Evolutionary conservation across 768 basidiomycete genomes (phyloP).

Genomic region (Mycena albidolilacea): DNA sequence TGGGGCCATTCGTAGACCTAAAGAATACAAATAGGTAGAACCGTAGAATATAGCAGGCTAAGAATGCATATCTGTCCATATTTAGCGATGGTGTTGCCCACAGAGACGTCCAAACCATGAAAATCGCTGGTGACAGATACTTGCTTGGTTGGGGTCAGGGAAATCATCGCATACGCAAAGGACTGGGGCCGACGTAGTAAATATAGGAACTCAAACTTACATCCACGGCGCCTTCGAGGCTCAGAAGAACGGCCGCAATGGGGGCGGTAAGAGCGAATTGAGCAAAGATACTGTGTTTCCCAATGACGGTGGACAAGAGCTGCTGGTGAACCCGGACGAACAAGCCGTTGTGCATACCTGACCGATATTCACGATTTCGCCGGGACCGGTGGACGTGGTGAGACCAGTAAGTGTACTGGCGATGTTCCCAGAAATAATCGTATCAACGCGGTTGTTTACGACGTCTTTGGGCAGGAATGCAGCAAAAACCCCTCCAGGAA

Average conservation of each 20-base stretch:
- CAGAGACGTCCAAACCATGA: not conserved
- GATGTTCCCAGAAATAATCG: not conserved
- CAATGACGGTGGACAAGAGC: slow-evolving; percentile 15
- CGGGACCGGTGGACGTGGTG: not conserved
- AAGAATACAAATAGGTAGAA: not conserved
- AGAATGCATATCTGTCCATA: not conserved
- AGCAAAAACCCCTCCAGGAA: not conserved
- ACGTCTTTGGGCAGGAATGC: not conserved
- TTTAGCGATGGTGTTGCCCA: not conserved
- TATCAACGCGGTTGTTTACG: not conserved
- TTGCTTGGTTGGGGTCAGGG: not conserved
- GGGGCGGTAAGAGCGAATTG: slow-evolving; percentile 13
- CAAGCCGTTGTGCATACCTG: not conserved
- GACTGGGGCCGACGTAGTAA: not conserved
- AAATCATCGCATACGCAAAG: not conserved
- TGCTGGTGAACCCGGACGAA: not conserved
- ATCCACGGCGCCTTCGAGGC: slow-evolving; percentile 7
- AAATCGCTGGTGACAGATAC: not conserved
- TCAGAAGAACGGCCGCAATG: slow-evolving; percentile 3
- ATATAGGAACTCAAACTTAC: not conserved
- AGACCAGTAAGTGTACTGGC: not conserved
- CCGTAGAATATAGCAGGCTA: not conserved
- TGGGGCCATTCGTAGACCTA: not conserved
- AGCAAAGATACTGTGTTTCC: slow-evolving; percentile 6
- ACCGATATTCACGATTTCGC: not conserved